These are phyloP conservation scores for Pythium periplocum DNA, from an alignment of 352 stramenopile species.

Conservation along the genomic window DNA sequence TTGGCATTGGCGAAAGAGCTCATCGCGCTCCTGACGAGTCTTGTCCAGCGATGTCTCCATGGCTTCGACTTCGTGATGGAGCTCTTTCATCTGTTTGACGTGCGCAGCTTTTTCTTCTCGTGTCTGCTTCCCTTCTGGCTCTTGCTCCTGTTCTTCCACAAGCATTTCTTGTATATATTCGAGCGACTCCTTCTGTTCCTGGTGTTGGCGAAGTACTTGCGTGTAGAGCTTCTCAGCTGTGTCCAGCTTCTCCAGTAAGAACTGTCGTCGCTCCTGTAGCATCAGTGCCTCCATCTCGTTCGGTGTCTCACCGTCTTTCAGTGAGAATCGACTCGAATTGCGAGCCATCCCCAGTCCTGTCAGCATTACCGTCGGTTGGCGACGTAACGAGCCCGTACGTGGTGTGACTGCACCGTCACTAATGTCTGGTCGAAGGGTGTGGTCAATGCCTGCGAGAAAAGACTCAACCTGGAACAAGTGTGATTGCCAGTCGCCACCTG, in stretches of 20 bases:
- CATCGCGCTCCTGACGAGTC: slow-evolving; percentile 48
- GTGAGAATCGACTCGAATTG: slow-evolving; percentile 22
- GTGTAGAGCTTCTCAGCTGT: slow-evolving; percentile 67
- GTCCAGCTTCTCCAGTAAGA: slow-evolving; percentile 59
- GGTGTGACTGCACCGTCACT: too few relatives aligned
- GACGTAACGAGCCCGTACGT: too few relatives aligned
- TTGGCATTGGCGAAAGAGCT: slow-evolving; percentile 61
- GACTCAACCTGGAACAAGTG: slow-evolving; percentile 44
- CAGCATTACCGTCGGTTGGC: neutral
- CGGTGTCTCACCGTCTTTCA: slow-evolving; percentile 11
- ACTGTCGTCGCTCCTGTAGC: slow-evolving; percentile 33
- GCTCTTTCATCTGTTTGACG: slow-evolving; percentile 15
- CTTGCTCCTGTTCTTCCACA: slow-evolving; percentile 38
- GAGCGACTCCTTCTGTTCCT: slow-evolving; percentile 56
- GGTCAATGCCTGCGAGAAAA: slow-evolving; percentile 33
- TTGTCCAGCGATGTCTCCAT: slow-evolving; percentile 22
- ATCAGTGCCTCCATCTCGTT: slow-evolving; percentile 24
- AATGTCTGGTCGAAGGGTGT: too few relatives aligned
- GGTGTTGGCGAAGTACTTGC: slow-evolving; percentile 59
- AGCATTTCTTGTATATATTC: slow-evolving; percentile 59
- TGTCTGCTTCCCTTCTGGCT: slow-evolving; percentile 11
- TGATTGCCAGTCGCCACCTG: slow-evolving; percentile 23
- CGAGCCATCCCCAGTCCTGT: neutral
- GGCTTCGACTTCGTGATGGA: slow-evolving; percentile 25
- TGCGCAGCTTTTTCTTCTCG: slow-evolving; percentile 8